Conservation (phyloP, 2,329 filamentous ascomycete genomes). For the Trichoderma atroviride region DNA sequence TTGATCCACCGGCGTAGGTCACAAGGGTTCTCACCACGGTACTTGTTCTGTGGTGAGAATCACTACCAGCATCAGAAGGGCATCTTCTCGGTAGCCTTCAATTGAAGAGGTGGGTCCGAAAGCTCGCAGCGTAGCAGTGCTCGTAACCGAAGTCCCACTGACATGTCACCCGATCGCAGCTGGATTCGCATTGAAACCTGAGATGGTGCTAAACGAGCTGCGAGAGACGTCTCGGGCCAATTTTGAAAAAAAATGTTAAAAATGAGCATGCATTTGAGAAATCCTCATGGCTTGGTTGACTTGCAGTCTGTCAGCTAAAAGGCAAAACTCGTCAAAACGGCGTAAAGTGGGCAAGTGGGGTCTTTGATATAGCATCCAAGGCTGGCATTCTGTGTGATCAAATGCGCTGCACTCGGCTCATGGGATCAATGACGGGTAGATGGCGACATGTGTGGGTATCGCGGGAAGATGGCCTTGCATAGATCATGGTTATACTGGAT, state of each 20-base stretch:
- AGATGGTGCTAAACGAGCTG: neutral
- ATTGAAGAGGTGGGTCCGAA: neutral
- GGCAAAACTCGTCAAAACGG: neutral
- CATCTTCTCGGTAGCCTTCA: neutral
- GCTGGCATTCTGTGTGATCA: neutral
- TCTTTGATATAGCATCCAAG: neutral
- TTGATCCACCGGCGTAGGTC: neutral
- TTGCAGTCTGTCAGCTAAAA: neutral
- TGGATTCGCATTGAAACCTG: neutral
- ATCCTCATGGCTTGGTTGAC: neutral
- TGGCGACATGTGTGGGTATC: neutral
- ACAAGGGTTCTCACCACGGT: neutral
- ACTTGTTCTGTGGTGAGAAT: neutral
- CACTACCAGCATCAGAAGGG: neutral
- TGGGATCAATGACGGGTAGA: conserved; percentile 2
- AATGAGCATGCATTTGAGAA: neutral
- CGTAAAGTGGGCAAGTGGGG: neutral
- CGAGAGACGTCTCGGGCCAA: neutral
- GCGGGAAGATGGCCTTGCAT: neutral
- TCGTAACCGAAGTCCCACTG: neutral
- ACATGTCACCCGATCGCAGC: neutral
- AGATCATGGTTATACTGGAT: neutral
- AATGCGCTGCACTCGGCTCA: neutral
- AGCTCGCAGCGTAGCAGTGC: neutral
- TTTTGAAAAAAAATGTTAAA: neutral